These are phyloP conservation scores for Plenodomus lindquistii DNA, from an alignment of 2,329 filamentous ascomycete genomes.

Conservation along the genomic window DNA sequence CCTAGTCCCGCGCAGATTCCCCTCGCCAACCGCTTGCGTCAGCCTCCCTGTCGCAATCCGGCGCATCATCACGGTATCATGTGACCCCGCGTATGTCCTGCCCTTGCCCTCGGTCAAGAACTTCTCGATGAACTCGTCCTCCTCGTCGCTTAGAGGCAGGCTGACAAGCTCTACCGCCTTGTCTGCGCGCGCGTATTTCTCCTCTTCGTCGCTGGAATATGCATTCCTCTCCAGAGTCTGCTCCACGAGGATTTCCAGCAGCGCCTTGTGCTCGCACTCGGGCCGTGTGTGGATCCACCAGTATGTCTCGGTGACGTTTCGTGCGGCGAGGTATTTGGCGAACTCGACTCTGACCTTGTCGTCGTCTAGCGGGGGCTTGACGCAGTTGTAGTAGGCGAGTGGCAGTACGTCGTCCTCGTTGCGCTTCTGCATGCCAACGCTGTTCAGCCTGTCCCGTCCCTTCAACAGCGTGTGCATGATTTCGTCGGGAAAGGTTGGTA, in stretches of 20 bases:
- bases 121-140: slow-evolving; percentile 75
- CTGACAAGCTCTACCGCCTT: slow-evolving; percentile 72
- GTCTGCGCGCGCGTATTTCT: slow-evolving; percentile 48
- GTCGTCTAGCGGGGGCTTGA: slow-evolving; percentile 71
- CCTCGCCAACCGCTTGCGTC: slow-evolving; percentile 46
- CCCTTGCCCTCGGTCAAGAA: slow-evolving; percentile 68
- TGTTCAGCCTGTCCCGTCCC: slow-evolving; percentile 20
- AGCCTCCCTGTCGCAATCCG: slow-evolving; percentile 69
- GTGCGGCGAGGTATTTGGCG: slow-evolving; percentile 68
- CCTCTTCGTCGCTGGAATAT: slow-evolving; percentile 13
- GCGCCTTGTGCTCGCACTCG: slow-evolving; percentile 61
- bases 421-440: slow-evolving; percentile 34
- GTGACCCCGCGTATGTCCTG: slow-evolving; percentile 65
- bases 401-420: slow-evolving; percentile 55
- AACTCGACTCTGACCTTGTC: slow-evolving; percentile 66
- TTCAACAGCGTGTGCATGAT: slow-evolving; percentile 72
- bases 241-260: slow-evolving; percentile 69
- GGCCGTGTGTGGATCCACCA: slow-evolving; percentile 71
- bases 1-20: slow-evolving; percentile 46
- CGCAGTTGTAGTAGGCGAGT: slow-evolving; percentile 77
- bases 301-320: slow-evolving; percentile 73
- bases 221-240: slow-evolving; percentile 28
- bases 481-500: slow-evolving; percentile 81
- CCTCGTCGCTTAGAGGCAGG: slow-evolving; percentile 69
- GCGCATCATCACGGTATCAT: slow-evolving; percentile 75